phyloP scores from a whole-genome alignment of 2,329 filamentous ascomycete genomes.

The Botryosphaeria dothidea region DNA sequence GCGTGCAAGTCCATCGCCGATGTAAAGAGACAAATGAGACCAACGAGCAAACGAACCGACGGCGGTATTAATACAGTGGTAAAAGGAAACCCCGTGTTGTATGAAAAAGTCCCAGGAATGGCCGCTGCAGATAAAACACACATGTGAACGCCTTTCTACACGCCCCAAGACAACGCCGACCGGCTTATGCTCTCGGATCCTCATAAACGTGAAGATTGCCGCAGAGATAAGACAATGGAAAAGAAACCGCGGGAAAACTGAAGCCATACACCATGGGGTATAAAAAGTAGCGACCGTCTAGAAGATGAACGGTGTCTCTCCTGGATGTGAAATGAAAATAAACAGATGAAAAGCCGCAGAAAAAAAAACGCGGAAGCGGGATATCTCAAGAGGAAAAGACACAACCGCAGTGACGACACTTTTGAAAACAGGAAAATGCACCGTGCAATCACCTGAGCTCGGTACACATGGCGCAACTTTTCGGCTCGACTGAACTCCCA shows the following conservation, averaged over 20 bases:
- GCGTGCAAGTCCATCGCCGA: slow-evolving; percentile 17
- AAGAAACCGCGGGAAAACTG: slow-evolving; percentile 1
- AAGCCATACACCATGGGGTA: slow-evolving; percentile 22
- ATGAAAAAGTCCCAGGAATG: not conserved
- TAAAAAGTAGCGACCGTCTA: slow-evolving; percentile 25
- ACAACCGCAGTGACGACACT: slow-evolving; percentile 14
- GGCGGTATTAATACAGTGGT: slow-evolving; percentile 17
- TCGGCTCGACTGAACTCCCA: slow-evolving; percentile 3
- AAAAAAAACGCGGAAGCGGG: slow-evolving; percentile 18
- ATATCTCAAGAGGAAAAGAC: slow-evolving; percentile 19
- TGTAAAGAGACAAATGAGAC: slow-evolving; percentile 8
- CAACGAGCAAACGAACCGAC: not conserved
- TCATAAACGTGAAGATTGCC: slow-evolving; percentile 6
- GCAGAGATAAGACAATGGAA: not conserved
- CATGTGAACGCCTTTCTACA: slow-evolving; percentile 14
- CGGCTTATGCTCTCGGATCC: slow-evolving; percentile 6
- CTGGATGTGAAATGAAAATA: not conserved
- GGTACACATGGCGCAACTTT: not conserved
- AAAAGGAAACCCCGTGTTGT: not conserved
- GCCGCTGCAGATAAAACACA: slow-evolving; percentile 1
- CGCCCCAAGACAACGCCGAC: slow-evolving; percentile 14
- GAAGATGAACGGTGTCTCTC: slow-evolving; percentile 21
- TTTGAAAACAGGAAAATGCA: slow-evolving; percentile 8
- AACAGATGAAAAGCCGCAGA: not conserved
- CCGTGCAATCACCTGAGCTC: not conserved